Evolutionary conservation across 805 yeast species (phyloP).

Genomic region (Wickerhamiella sergipiensis): DNA sequence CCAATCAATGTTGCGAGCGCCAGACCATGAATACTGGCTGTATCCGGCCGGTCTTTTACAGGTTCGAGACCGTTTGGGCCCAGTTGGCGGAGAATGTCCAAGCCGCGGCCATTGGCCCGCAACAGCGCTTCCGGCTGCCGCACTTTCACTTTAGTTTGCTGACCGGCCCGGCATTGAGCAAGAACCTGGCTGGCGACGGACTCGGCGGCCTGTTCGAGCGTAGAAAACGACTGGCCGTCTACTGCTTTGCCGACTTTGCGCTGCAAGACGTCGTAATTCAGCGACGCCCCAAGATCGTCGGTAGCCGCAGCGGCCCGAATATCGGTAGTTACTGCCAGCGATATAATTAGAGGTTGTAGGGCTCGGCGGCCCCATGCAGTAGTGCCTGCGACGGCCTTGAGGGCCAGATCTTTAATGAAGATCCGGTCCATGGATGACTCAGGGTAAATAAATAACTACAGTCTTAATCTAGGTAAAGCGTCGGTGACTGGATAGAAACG

Average conservation of each 20-base stretch:
- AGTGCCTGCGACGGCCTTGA: slow-evolving; percentile 51
- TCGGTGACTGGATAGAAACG: too few species aligned
- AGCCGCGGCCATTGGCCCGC: slow-evolving; percentile 38
- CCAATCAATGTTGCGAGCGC: slow-evolving; percentile 68
- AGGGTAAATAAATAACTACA: not conserved
- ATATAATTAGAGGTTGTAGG: slow-evolving; percentile 51
- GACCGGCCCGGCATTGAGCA: slow-evolving; percentile 32
- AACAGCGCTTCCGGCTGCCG: slow-evolving; percentile 43
- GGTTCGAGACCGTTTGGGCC: slow-evolving; percentile 18
- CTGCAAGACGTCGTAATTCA: slow-evolving; percentile 79
- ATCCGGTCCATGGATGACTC: slow-evolving; percentile 26
- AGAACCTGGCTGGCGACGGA: slow-evolving; percentile 33
- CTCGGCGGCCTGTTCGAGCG: slow-evolving; percentile 33
- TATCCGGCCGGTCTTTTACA: slow-evolving; percentile 11
- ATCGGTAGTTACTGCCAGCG: slow-evolving; percentile 49
- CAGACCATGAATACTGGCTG: slow-evolving; percentile 28
- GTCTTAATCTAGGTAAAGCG: too few species aligned
- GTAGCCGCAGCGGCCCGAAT: slow-evolving; percentile 60
- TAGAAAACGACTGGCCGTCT: slow-evolving; percentile 27
- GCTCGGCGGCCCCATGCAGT: slow-evolving; percentile 61
- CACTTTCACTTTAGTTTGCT: slow-evolving; percentile 29
- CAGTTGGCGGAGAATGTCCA: slow-evolving; percentile 25
- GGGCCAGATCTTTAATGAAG: slow-evolving; percentile 41
- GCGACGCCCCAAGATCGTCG: slow-evolving; percentile 70
- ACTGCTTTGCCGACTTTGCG: slow-evolving; percentile 45